Percentiles rank a stretch among this genome's conserved stretches.
phyloP scores from a whole-genome alignment of 2,329 filamentous ascomycete species.

The Hypoxylon sp. region DNA sequence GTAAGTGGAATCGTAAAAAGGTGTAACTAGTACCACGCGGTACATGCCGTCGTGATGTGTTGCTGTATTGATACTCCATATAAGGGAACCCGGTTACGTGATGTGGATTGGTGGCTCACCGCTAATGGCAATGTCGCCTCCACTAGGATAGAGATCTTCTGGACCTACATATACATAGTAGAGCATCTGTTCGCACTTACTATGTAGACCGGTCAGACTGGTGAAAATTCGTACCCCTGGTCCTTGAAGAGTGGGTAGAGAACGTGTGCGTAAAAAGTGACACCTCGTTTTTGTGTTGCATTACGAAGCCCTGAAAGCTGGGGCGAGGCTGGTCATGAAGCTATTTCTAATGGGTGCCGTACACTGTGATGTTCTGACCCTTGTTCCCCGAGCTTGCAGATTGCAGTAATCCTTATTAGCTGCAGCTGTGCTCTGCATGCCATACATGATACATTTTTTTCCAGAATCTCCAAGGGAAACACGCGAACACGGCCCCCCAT shows the following conservation, averaged over 20 bases:
- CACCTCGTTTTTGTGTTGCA: conserved; percentile 39
- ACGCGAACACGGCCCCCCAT: conserved; percentile 36
- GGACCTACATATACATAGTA: conserved; percentile 15
- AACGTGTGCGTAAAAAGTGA: conserved; percentile 37
- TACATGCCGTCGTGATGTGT: conserved; percentile 24
- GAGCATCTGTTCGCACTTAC: conserved; percentile 27
- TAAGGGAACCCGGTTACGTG: conserved; percentile 32
- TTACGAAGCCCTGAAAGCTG: conserved; percentile 32
- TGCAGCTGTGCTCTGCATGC: conserved; percentile 56
- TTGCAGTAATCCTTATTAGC: conserved; percentile 54
- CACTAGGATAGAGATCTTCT: conserved; percentile 45
- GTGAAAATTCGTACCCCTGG: conserved; percentile 26
- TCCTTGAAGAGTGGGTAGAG: conserved; percentile 25
- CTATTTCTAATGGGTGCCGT: conserved; percentile 30
- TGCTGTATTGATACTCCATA: conserved; percentile 27
- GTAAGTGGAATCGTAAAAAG: conserved; percentile 18
- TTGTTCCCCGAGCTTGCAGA: conserved; percentile 50
- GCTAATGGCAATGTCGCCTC: conserved; percentile 46
- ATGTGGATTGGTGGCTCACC: conserved; percentile 42
- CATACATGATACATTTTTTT: conserved; percentile 49
- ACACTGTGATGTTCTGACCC: conserved; percentile 41
- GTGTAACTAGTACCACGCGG: conserved; percentile 20
- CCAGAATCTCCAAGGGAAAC: conserved; percentile 40
- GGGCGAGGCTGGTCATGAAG: conserved; percentile 40
- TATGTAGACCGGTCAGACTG: conserved; percentile 36